Evolutionary conservation across 768 basidiomycete species (phyloP).

Genomic region (Rhodotorula kratochvilovae): DNA sequence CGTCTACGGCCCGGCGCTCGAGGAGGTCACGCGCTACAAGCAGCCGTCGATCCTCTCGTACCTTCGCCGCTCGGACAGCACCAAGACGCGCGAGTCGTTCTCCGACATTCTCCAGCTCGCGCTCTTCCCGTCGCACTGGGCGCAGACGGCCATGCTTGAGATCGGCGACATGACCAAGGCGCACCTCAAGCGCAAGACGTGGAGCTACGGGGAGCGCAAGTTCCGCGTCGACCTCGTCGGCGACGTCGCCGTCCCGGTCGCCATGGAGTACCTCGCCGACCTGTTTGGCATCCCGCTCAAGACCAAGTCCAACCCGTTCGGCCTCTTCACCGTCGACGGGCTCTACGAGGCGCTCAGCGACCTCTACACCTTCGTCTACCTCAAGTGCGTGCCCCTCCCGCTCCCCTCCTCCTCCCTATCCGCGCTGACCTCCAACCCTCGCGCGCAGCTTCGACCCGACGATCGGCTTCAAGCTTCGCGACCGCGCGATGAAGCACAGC

Average conservation of each 20-base stretch:
- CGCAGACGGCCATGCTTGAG: not conserved
- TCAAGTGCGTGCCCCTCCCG: slow-evolving; percentile 6
- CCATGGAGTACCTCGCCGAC: slow-evolving; percentile 47
- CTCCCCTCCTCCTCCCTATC: not conserved
- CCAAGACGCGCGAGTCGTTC: not conserved
- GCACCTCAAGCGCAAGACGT: not conserved
- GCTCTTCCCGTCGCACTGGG: slow-evolving; percentile 10
- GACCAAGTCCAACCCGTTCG: slow-evolving; percentile 19
- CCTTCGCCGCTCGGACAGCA: not conserved
- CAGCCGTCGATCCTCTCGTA: not conserved
- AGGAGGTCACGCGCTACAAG: not conserved
- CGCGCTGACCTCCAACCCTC: not conserved
- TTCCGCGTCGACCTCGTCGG: slow-evolving; percentile 59
- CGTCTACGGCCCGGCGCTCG: slow-evolving; percentile 18
- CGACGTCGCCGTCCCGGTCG: slow-evolving; percentile 64
- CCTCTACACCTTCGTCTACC: slow-evolving; percentile 18
- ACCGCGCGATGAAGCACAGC: slow-evolving; percentile 6
- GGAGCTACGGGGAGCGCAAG: slow-evolving; percentile 43
- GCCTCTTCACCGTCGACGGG: slow-evolving; percentile 11
- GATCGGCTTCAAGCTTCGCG: slow-evolving; percentile 19
- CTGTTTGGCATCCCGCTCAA: slow-evolving; percentile 27
- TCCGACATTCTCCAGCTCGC: not conserved
- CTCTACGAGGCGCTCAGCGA: slow-evolving; percentile 27
- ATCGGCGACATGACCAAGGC: slow-evolving; percentile 1
- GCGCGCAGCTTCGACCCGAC: slow-evolving; percentile 18